Evolutionary conservation across 2,329 filamentous ascomycete genomes (phyloP).

Genomic region (Plenodomus biglobosus): DNA sequence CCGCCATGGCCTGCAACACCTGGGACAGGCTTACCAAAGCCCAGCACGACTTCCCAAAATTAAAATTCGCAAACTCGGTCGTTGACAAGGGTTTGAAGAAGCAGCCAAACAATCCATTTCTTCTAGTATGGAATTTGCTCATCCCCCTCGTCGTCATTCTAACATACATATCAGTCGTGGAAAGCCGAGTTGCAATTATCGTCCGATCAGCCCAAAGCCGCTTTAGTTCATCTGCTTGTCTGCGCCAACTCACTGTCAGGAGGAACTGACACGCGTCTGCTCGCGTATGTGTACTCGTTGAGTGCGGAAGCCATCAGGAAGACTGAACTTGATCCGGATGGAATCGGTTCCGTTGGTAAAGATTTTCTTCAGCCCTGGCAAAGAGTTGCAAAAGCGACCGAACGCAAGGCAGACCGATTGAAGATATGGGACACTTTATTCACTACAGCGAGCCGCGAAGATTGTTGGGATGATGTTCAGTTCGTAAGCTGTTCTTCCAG

Average conservation of each 20-base stretch:
- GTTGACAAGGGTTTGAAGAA: constrained; percentile 41
- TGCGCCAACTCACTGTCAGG: constrained; percentile 6
- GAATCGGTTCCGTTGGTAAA: constrained; percentile 20
- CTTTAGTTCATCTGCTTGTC: constrained; percentile 17
- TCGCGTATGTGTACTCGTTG: constrained; percentile 32
- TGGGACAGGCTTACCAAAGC: constrained; percentile 40
- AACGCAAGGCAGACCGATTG: constrained; percentile 24
- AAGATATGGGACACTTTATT: constrained; percentile 34
- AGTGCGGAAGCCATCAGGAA: constrained; percentile 23
- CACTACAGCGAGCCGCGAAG: constrained; percentile 28
- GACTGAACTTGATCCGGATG: neutral
- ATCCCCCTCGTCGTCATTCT: constrained; percentile 2
- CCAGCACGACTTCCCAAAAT: constrained; percentile 36
- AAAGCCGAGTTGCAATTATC: constrained; percentile 24
- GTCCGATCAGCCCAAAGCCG: neutral
- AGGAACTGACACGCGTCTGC: constrained; percentile 27
- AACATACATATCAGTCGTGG: constrained; percentile 30
- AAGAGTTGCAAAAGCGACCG: constrained; percentile 29
- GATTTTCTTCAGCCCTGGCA: constrained; percentile 32
- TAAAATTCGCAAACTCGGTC: constrained; percentile 39
- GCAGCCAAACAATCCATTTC: constrained; percentile 40
- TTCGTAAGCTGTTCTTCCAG: constrained; percentile 20
- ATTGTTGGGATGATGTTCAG: constrained; percentile 41
- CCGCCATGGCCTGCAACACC: constrained; percentile 37
- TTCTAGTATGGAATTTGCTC: constrained; percentile 23